Evolutionary conservation across 2,329 filamentous ascomycete genomes (phyloP).

Genomic region (Alternaria dauci): DNA sequence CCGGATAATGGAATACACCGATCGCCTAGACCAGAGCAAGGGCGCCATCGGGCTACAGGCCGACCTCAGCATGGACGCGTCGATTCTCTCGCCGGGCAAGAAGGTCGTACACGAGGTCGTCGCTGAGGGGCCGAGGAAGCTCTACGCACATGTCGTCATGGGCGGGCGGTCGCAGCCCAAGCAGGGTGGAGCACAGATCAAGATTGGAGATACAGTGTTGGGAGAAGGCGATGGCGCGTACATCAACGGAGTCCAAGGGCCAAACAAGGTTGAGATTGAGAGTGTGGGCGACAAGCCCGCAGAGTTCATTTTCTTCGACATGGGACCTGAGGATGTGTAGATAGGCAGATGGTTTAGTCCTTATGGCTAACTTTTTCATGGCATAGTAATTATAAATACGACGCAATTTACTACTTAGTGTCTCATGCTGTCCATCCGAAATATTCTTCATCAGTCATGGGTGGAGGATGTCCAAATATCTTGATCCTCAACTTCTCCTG

Average conservation of each 20-base stretch:
- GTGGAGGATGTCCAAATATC: neutral
- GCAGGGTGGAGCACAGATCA: conserved; percentile 74
- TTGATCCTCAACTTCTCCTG: neutral
- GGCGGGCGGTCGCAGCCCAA: conserved; percentile 63
- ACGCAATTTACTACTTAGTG: neutral
- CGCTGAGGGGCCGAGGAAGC: conserved; percentile 69
- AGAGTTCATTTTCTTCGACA: conserved; percentile 61
- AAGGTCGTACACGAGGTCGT: conserved; percentile 78
- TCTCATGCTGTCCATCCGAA: neutral
- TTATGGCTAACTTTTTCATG: neutral
- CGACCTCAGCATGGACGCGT: conserved; percentile 83
- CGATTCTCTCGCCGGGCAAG: conserved; percentile 71
- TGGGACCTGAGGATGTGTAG: conserved; percentile 49
- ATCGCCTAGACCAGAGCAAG: conserved; percentile 70
- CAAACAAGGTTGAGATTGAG: conserved; percentile 56
- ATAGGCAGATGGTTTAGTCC: neutral
- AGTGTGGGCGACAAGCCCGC: conserved; percentile 57
- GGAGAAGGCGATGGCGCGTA: conserved; percentile 84
- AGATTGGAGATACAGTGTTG: conserved; percentile 71
- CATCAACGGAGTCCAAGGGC: conserved; percentile 62
- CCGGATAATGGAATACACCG: conserved; percentile 77
- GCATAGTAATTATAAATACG: neutral
- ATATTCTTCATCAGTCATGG: neutral
- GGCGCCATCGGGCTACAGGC: conserved; percentile 80
- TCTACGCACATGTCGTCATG: conserved; percentile 85